Base-by-base conservation (phyloP, 192 early-diverging fungal genomes). In the Phlyctochytrium bullatum region DNA sequence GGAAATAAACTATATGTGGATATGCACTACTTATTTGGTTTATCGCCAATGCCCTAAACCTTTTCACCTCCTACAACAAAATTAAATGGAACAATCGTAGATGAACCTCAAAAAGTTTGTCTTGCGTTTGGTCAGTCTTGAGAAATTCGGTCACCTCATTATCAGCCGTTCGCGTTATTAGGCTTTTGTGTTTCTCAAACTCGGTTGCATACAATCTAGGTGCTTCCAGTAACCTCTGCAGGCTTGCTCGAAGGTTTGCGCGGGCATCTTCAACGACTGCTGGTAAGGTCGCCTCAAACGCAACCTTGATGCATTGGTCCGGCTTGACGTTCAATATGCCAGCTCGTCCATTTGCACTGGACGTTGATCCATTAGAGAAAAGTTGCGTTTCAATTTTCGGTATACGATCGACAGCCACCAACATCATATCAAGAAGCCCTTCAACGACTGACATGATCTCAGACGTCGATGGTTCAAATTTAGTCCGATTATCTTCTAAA, bases 371-470 rank as follows among this genome's bases (percentile, higher is more conserved):
- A 28, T 70, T 77, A 12, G 82, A 71, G 68, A 86, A 82, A 2
- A 86, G 64, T 64, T 83, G 84, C 10, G 81, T 81, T 70, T 86
- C 84, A 33, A 83, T 75, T 61, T 81, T 79, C 20, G 84, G 84
- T 33, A 86, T 72, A 2, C 76, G 52, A 40, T 86, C 82, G 2
- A 78, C 76, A 3, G 84, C 73, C 3, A 72, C 67, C 27, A 84
- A 64, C 0, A 83, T 61, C 2, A 61, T 59, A 36, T 87, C 83
- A 29, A 83, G 67, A 17, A 87, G 67, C 3, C 61, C 54, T 35
- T 79, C 75, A n/a, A 86, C 66, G 6, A 80, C 76, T 6, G 70
- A 36, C 20, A 77, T 69, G 52, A 87, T 64, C 4, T 87, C 86
- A 24, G 50, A 33, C 27, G 66, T 58, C 0, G 72, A 25, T 35